Conservation (phyloP, 1,284 basidiomycete genomes). For the Leccinum griseonigrum region DNA sequence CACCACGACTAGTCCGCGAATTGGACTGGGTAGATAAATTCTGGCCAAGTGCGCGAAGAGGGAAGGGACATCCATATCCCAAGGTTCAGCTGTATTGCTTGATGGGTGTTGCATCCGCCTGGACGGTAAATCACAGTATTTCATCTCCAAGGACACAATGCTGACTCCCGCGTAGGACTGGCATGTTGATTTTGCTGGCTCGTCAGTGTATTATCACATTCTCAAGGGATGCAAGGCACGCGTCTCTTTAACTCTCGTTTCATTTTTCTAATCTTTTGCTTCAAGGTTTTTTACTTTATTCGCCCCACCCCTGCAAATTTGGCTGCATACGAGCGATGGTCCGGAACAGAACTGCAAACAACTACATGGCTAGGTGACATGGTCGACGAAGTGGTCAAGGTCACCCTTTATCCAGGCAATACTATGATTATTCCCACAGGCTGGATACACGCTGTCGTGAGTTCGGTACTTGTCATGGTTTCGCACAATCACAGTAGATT, state of each 20-base stretch:
- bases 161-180: conserved; percentile 68
- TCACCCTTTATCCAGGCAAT: conserved; percentile 80
- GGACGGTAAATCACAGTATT: conserved; percentile 67
- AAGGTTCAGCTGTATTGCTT: conserved; percentile 96
- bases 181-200: conserved; percentile 96
- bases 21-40: conserved; percentile 96
- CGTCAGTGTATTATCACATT: conserved; percentile 93
- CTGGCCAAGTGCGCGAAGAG: conserved; percentile 80
- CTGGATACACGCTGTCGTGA: conserved; percentile 95
- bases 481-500: neutral
- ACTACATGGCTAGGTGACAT: conserved; percentile 90
- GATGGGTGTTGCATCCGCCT: conserved; percentile 84
- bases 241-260: conserved; percentile 10
- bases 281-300: conserved; percentile 92
- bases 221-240: conserved; percentile 76
- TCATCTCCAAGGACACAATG: neutral
- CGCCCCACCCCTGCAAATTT: conserved; percentile 86
- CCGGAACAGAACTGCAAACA: conserved; percentile 85
- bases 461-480: conserved; percentile 31
- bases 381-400: conserved; percentile 85
- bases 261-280: conserved; percentile 10
- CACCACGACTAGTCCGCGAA: conserved; percentile 84
- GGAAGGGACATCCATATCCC: conserved; percentile 77
- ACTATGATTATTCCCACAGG: conserved; percentile 97
- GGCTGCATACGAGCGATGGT: conserved; percentile 87